A percentile compares a stretch with the other conserved stretches of the same genome.
Evolutionary conservation across 1,284 basidiomycete genomes (phyloP).

Genomic region (Trichosporon faecale): DNA sequence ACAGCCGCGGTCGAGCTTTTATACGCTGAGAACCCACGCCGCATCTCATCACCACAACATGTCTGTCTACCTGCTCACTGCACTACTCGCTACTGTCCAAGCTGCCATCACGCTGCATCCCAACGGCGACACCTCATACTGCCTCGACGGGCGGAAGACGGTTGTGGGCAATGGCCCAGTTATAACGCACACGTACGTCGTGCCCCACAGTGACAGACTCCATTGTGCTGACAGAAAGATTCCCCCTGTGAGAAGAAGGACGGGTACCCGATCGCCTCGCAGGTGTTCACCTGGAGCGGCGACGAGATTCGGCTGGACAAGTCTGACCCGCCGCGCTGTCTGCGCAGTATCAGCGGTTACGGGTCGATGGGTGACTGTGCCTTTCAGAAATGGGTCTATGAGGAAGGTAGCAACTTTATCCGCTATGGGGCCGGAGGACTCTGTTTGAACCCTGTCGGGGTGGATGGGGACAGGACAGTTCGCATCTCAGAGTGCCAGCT

Average conservation of each 20-base stretch:
- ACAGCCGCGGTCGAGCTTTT: not conserved
- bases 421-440: not conserved
- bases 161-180: not conserved
- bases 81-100: not conserved
- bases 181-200: not conserved
- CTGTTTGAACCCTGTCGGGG: not conserved
- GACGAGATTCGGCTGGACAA: not conserved
- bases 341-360: not conserved
- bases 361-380: not conserved
- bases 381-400: not conserved
- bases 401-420: not conserved
- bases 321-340: not conserved
- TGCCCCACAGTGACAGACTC: not conserved
- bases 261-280: not conserved
- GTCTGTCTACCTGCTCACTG: not conserved
- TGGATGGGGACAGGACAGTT: too few relatives aligned
- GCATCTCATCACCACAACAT: not conserved
- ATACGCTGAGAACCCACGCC: not conserved
- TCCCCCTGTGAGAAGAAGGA: not conserved
- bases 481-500: not conserved
- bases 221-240: not conserved
- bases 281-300: not conserved
- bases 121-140: not conserved
- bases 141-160: not conserved
- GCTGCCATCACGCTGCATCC: not conserved